A percentile compares a stretch with the other conserved stretches of the same genome.
Conservation (phyloP, 495 filamentous ascomycete species). For the Penicillium simplicissimum region DNA sequence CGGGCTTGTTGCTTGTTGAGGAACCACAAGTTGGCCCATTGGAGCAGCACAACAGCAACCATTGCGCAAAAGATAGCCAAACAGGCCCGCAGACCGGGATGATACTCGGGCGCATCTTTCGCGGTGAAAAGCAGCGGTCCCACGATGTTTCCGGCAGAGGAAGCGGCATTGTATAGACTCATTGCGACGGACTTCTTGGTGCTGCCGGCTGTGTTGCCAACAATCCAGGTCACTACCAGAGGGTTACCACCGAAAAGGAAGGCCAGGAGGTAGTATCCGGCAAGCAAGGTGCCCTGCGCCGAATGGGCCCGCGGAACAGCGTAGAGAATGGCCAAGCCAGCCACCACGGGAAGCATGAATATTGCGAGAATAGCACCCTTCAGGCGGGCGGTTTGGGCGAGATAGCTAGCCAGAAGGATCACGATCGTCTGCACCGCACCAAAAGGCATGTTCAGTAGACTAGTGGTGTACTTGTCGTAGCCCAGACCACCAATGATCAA, state of each 20-base stretch:
- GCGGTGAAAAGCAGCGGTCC: slow-evolving; percentile 48
- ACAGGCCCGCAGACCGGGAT: slow-evolving; percentile 54
- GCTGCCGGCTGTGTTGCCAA: slow-evolving; percentile 50
- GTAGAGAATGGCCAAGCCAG: slow-evolving; percentile 58
- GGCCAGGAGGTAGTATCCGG: slow-evolving; percentile 62
- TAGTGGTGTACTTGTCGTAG: slow-evolving; percentile 57
- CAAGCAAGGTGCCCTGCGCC: slow-evolving; percentile 47
- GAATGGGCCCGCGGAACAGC: slow-evolving; percentile 44
- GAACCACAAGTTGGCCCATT: slow-evolving; percentile 51
- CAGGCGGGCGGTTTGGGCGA: slow-evolving; percentile 49
- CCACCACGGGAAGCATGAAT: slow-evolving; percentile 57
- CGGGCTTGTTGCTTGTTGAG: slow-evolving; percentile 56
- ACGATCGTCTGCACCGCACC: slow-evolving; percentile 47
- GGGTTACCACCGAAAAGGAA: slow-evolving; percentile 59
- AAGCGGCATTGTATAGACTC: slow-evolving; percentile 48
- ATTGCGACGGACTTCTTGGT: slow-evolving; percentile 58
- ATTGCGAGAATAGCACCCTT: slow-evolving; percentile 51
- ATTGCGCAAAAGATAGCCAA: slow-evolving; percentile 58
- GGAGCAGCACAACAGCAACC: slow-evolving; percentile 48
- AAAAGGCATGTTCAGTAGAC: slow-evolving; percentile 53
- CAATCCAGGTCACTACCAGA: slow-evolving; percentile 52
- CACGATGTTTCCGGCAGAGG: slow-evolving; percentile 49
- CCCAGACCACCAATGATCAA: slow-evolving; percentile 62
- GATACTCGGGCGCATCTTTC: slow-evolving; percentile 50
- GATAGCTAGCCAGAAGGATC: slow-evolving; percentile 45